Evolutionary conservation across 2,329 filamentous ascomycete genomes (phyloP).

Genomic region (Fusarium tanahbumbuense): DNA sequence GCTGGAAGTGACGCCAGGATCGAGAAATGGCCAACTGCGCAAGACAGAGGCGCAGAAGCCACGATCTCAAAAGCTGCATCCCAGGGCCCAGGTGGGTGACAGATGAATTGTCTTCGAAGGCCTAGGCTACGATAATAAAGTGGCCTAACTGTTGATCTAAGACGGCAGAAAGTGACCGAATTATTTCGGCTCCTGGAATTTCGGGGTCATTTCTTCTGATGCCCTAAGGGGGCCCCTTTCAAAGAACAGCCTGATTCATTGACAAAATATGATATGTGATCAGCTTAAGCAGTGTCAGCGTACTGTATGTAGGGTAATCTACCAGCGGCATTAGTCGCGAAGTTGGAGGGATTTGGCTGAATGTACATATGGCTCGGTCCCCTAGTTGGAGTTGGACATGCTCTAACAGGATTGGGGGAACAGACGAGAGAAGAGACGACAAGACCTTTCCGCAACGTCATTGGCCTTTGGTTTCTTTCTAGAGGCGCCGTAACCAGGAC

Average conservation of each 20-base stretch:
- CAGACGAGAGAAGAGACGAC: constrained; percentile 34
- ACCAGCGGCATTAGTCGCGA: constrained; percentile 15
- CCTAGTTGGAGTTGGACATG: constrained; percentile 19
- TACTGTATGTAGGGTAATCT: constrained; percentile 24
- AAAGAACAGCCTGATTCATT: constrained; percentile 4
- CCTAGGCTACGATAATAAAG: too few species aligned
- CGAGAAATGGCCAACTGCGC: constrained; percentile 24
- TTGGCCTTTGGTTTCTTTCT: constrained; percentile 18
- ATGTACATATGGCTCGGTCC: constrained; percentile 1
- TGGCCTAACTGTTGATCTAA: too few species aligned
- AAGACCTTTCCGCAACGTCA: constrained; percentile 11
- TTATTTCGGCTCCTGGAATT: too few species aligned
- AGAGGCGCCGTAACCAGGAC: constrained; percentile 13
- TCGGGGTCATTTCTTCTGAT: too few species aligned
- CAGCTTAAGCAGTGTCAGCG: constrained; percentile 9
- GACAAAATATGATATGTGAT: constrained; percentile 36
- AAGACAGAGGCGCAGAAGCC: constrained; percentile 23
- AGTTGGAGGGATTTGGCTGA: constrained; percentile 7
- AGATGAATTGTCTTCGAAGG: too few species aligned
- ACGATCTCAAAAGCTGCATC: constrained; percentile 31
- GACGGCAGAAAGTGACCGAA: too few species aligned
- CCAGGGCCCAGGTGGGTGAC: background rate
- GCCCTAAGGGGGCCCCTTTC: background rate
- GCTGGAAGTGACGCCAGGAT: constrained; percentile 28
- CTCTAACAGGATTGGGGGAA: constrained; percentile 16